Evolutionary conservation across 352 stramenopile genomes (phyloP).

Genomic region (Blastocystis sp.): DNA sequence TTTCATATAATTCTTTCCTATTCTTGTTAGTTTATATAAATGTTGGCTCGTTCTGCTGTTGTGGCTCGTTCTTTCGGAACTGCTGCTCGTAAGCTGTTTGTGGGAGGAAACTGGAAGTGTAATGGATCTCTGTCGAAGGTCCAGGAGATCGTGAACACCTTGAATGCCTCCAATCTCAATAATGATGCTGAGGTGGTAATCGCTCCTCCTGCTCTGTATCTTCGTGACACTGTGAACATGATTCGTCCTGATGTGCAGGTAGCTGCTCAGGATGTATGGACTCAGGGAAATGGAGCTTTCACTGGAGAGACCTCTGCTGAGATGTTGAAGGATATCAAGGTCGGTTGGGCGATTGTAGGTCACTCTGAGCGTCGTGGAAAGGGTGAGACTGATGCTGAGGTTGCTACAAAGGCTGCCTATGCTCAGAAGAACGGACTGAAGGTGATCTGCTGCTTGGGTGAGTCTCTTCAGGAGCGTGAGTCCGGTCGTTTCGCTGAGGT

Average conservation of each 20-base stretch:
- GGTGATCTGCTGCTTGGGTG: slow-evolving; percentile 91
- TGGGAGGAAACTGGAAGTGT: slow-evolving; percentile 99
- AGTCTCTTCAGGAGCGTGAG: slow-evolving; percentile 87
- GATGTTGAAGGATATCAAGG: slow-evolving; percentile 88
- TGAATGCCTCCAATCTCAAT: slow-evolving; percentile 68
- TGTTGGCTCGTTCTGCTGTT: slow-evolving; percentile 49
- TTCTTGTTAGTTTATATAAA: background rate
- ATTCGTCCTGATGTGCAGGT: slow-evolving; percentile 67
- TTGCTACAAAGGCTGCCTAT: slow-evolving; percentile 85
- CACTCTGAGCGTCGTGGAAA: slow-evolving; percentile 86
- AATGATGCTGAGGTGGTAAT: slow-evolving; percentile 86
- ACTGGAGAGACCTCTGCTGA: slow-evolving; percentile 92
- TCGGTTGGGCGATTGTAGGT: slow-evolving; percentile 87
- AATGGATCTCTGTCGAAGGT: slow-evolving; percentile 77
- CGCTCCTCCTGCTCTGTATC: slow-evolving; percentile 84
- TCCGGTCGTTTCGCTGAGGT: slow-evolving; percentile 82
- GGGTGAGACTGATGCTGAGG: slow-evolving; percentile 81
- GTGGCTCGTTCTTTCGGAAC: slow-evolving; percentile 49
- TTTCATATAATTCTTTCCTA: background rate
- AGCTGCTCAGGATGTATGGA: slow-evolving; percentile 80
- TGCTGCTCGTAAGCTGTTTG: slow-evolving; percentile 86
- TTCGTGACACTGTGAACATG: slow-evolving; percentile 71
- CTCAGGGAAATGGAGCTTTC: slow-evolving; percentile 84
- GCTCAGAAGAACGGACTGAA: slow-evolving; percentile 82
- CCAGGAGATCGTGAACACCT: slow-evolving; percentile 66